These are phyloP conservation scores for Sungouiozyma intestinalis DNA, from an alignment of 805 yeast species.

Conservation along the genomic window DNA sequence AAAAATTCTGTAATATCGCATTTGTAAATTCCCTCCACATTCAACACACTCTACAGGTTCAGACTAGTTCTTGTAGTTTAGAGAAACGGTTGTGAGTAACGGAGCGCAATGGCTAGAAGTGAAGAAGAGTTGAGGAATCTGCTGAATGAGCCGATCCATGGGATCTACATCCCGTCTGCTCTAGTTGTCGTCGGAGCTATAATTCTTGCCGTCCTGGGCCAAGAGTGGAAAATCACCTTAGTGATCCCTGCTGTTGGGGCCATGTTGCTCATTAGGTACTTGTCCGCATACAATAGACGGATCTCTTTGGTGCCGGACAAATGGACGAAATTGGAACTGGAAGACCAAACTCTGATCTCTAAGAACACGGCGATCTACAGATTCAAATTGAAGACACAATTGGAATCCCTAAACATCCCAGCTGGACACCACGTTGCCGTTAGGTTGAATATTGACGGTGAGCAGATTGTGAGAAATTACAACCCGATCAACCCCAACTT, in stretches of 20 bases:
- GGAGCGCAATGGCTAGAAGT: background rate
- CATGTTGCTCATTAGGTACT: constrained; percentile 29
- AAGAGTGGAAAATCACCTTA: constrained; percentile 23
- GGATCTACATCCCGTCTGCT: constrained; percentile 59
- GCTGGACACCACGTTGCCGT: constrained; percentile 70
- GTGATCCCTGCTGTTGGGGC: constrained; percentile 31
- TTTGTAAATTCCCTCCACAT: too few relatives aligned
- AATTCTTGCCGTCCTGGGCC: constrained; percentile 38
- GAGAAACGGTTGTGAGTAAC: too few relatives aligned
- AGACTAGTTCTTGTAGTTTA: too few relatives aligned
- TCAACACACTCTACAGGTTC: too few relatives aligned
- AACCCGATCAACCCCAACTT: constrained; percentile 65
- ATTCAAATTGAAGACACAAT: constrained; percentile 50
- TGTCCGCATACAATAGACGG: constrained; percentile 31
- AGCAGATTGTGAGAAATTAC: constrained; percentile 45
- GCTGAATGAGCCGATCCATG: constrained; percentile 63
- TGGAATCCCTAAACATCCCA: constrained; percentile 55
- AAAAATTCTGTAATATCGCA: too few relatives aligned
- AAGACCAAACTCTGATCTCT: constrained; percentile 64
- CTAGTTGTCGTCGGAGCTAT: constrained; percentile 51
- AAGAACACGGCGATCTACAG: constrained; percentile 64
- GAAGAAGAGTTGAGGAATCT: constrained; percentile 32
- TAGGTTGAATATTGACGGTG: constrained; percentile 30
- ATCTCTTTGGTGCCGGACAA: constrained; percentile 38
- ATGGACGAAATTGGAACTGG: constrained; percentile 58